Base-by-base conservation (phyloP, 139 green algal genomes). In the Picochlorum sp. region DNA sequence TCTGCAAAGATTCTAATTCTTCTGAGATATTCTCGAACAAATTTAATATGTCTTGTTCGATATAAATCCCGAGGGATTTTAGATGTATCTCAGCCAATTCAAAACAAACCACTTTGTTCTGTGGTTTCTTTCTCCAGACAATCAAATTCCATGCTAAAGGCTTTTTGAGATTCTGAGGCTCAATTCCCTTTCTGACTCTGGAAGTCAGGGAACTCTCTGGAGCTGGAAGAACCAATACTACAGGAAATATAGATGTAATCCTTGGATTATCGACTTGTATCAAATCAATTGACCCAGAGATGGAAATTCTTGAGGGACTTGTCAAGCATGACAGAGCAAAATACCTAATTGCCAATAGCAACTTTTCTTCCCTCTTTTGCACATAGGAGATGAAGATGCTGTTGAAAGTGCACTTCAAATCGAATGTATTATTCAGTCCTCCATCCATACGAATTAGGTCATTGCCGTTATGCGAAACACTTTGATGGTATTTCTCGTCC, bases 191-290 rank as follows among this genome's bases (percentile, higher is more conserved):
- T 16, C 58, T 44, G 21, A 71, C 51, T 7, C 55, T 55, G 37
- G 52, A 38, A 16, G 57, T 54, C 13, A 79, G 60, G 4, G 30
- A 16, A 49, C 30, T 51, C 10, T 49, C 52, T 23, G 70, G 52
- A 21, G 69, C 55, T 0, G 70, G 65, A 1, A 64, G 28, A 38
- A 73, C 37, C n/a, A 88, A 38, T 30, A 80, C 58, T 18, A 88
- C 70, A 1, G 82, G 82, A 50, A 79, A 81, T 3, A 63, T 57
- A 2, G 79, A 81, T 18, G 60, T 71, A 4, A 67, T 75, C 50
- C 81, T 60, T 23, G 78, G 81, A 69, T 92, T 91, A 75, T 93
- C 84, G n/a, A 81, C 50, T 69, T 85, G 77, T 50, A 66, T 37
- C 0, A 10, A 26, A 32, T 30, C 18, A 9, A 30, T 21, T 30